Conservation (phyloP, 495 filamentous ascomycete species). For the Aspergillus panamensis region DNA sequence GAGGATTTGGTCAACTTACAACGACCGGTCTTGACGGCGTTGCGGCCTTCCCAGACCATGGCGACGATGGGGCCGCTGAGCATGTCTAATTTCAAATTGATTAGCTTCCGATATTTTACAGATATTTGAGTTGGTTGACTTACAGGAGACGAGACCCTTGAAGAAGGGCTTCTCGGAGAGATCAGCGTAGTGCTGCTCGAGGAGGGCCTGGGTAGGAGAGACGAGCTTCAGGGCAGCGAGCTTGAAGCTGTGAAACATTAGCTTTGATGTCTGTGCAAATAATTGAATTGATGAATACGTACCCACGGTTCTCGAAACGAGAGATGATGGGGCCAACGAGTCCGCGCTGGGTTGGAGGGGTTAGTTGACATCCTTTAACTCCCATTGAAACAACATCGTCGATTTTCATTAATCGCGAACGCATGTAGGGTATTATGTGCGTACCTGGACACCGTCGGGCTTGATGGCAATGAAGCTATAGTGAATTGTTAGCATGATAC, state of each 20-base stretch:
- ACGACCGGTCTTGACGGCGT: conserved; percentile 97
- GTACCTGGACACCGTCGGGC: conserved; percentile 98
- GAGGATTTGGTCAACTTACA: conserved; percentile 44
- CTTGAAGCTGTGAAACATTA: conserved; percentile 70
- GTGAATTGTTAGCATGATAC: conserved; percentile 45
- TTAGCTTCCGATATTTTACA: conserved; percentile 10
- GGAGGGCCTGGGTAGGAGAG: conserved; percentile 82
- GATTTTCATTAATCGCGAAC: conserved; percentile 5
- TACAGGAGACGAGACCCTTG: conserved; percentile 85
- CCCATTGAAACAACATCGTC: neutral
- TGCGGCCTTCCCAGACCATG: conserved; percentile 98
- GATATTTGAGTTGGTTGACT: conserved; percentile 21
- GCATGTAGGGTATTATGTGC: conserved; percentile 19
- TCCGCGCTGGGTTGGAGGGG: conserved; percentile 66
- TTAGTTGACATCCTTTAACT: conserved; percentile 9
- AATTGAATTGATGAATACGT: conserved; percentile 28
- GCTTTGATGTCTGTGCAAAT: conserved; percentile 10
- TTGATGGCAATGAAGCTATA: conserved; percentile 97
- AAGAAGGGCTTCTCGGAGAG: conserved; percentile 95
- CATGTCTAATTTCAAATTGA: conserved; percentile 66
- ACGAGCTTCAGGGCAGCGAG: conserved; percentile 94
- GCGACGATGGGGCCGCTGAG: conserved; percentile 91
- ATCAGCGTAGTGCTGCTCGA: conserved; percentile 96
- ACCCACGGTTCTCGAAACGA: conserved; percentile 95
- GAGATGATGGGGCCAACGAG: conserved; percentile 93